Evolutionary conservation across 2,329 filamentous ascomycete genomes (phyloP).

Genomic region (Emergomyces pasteurianus): DNA sequence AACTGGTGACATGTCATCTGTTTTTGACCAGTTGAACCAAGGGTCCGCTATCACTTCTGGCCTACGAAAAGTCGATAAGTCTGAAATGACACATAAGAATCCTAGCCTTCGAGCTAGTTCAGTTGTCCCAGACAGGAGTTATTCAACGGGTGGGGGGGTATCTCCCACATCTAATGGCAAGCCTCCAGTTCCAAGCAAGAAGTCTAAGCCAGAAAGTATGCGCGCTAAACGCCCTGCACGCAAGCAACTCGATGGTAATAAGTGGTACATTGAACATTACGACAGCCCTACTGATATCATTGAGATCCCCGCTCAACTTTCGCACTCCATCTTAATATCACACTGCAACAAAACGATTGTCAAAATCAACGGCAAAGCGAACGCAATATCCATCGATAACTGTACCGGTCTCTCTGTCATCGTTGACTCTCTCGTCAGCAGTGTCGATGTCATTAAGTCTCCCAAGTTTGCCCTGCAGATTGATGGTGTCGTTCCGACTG

Average conservation of each 20-base stretch:
- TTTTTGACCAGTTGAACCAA: slow-evolving; percentile 85
- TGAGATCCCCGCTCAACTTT: slow-evolving; percentile 68
- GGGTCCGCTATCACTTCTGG: slow-evolving; percentile 79
- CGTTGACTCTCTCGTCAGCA: slow-evolving; percentile 78
- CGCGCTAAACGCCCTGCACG: slow-evolving; percentile 68
- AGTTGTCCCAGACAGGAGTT: slow-evolving; percentile 50
- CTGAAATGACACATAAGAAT: slow-evolving; percentile 98
- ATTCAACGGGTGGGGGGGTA: slow-evolving; percentile 40
- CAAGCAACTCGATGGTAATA: slow-evolving; percentile 74
- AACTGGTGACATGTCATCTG: slow-evolving; percentile 61
- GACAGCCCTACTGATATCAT: slow-evolving; percentile 64
- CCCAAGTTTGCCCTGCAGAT: slow-evolving; percentile 92
- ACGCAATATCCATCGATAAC: slow-evolving; percentile 94
- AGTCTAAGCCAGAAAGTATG: slow-evolving; percentile 77
- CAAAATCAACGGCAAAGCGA: slow-evolving; percentile 83
- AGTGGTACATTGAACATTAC: slow-evolving; percentile 94
- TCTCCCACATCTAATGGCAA: slow-evolving; percentile 49
- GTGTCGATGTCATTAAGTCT: slow-evolving; percentile 90
- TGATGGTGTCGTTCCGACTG: slow-evolving; percentile 69
- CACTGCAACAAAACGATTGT: slow-evolving; percentile 85
- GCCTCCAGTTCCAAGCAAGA: slow-evolving; percentile 78
- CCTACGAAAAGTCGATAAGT: slow-evolving; percentile 85
- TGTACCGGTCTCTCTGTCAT: slow-evolving; percentile 72
- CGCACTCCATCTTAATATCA: slow-evolving; percentile 83
- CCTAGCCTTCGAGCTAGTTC: slow-evolving; percentile 66